Percentiles rank a stretch among this genome's conserved stretches.
These are phyloP conservation scores for Schoenoplectus triqueter DNA, from an alignment of 202 grass and related monocot species.

Conservation along the genomic window DNA sequence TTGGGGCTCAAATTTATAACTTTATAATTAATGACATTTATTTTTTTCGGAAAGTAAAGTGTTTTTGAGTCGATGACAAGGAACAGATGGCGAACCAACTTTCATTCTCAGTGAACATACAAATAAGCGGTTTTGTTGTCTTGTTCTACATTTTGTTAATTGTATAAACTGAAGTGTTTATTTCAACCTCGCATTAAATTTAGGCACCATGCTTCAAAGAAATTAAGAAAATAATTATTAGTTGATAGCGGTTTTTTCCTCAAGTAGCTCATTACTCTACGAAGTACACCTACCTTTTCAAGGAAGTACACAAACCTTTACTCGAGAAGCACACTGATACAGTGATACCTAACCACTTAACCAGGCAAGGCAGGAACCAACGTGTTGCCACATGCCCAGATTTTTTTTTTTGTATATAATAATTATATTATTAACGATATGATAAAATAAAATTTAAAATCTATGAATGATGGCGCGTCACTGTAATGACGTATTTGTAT, in stretches of 20 bases:
- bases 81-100: constrained; percentile 1
- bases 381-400: background rate
- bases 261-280: background rate
- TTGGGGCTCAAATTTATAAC: background rate
- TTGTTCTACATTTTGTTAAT: background rate
- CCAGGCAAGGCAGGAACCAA: background rate
- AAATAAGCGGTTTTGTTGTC: background rate
- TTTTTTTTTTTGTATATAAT: too few species aligned
- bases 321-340: background rate
- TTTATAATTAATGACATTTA: background rate
- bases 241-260: background rate
- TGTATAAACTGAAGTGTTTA: background rate
- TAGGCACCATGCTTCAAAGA: background rate
- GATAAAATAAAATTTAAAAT: too few species aligned
- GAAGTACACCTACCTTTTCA: background rate
- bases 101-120: background rate
- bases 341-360: background rate
- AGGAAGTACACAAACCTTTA: background rate
- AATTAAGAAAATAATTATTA: background rate
- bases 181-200: background rate
- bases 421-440: too few species aligned
- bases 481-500: too few species aligned
- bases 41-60: background rate
- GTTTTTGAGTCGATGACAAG: background rate
- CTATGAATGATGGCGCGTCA: too few species aligned